Percentiles rank a stretch among this genome's conserved stretches.
phyloP scores from a whole-genome alignment of 345 rosid species.

The Ailanthus altissimus region DNA sequence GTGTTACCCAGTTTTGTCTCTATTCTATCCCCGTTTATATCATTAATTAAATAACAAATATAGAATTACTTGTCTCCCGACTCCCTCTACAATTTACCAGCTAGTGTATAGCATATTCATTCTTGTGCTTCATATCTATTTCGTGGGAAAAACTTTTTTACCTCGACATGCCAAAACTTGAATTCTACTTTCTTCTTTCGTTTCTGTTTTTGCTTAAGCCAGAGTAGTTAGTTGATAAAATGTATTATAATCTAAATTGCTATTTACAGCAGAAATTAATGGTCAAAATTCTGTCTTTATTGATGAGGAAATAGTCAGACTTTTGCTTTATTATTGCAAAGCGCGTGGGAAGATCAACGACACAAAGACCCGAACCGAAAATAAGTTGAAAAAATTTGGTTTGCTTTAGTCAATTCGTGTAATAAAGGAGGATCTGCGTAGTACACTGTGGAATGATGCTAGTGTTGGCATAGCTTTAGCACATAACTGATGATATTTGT shows the following conservation, averaged over 20 bases:
- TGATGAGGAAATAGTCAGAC: background rate
- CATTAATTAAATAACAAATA: background rate
- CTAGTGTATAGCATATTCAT: background rate
- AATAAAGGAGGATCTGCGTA: conserved; percentile 12
- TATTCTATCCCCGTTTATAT: background rate
- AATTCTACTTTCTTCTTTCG: background rate
- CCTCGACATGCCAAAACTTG: no score
- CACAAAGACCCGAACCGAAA: background rate
- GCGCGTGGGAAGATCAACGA: background rate
- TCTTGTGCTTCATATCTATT: background rate
- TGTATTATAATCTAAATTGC: background rate
- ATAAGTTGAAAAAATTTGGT: background rate
- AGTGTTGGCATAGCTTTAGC: background rate
- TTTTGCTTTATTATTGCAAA: background rate
- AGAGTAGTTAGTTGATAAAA: no score
- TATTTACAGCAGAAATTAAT: background rate
- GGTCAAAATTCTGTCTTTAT: no score
- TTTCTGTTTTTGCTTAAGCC: no score
- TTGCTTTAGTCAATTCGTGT: conserved; percentile 22
- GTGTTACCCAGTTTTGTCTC: background rate
- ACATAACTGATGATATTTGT: background rate
- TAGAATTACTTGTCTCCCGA: background rate
- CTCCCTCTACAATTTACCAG: background rate
- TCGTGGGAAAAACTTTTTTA: no score
- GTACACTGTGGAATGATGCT: conserved; percentile 23